These are phyloP conservation scores for Backusella macrospora DNA, from an alignment of 192 early-diverging fungal species.

Conservation along the genomic window DNA sequence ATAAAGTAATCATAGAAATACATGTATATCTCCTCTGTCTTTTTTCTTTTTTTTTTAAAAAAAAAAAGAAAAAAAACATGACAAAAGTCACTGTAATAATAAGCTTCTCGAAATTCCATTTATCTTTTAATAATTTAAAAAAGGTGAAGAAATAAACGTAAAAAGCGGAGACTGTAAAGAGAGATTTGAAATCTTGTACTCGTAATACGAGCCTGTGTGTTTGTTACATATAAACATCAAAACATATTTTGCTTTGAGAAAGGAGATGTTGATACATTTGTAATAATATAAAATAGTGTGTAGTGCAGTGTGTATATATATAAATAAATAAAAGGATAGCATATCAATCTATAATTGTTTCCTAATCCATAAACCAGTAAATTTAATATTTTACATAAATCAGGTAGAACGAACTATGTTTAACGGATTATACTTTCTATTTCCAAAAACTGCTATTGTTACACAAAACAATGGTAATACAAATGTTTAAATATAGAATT, in stretches of 20 bases:
- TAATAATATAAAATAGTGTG: too few relatives aligned
- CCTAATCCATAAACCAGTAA: too few relatives aligned
- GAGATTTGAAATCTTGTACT: slow-evolving; percentile 5
- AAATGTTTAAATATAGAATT: slow-evolving; percentile 1
- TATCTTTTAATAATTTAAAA: neutral
- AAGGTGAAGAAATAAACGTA: neutral
- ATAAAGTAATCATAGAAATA: too few relatives aligned
- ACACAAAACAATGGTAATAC: neutral
- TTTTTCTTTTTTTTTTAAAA: neutral
- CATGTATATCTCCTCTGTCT: neutral
- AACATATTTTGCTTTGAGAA: neutral
- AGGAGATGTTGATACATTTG: too few relatives aligned
- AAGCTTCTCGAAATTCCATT: neutral
- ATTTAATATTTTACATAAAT: too few relatives aligned
- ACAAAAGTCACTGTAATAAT: neutral
- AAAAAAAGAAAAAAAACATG: neutral
- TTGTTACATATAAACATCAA: neutral
- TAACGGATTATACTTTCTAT: too few relatives aligned
- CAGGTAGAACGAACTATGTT: too few relatives aligned
- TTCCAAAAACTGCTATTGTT: neutral
- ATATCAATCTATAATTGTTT: too few relatives aligned
- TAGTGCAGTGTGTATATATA: too few relatives aligned
- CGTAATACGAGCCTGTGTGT: neutral
- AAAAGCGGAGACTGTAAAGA: neutral
- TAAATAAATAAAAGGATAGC: too few relatives aligned